Evolutionary conservation across 768 basidiomycete genomes (phyloP), one percentile per base, ranked within the genome.

Genomic region (Boletus reticuloceps): DNA sequence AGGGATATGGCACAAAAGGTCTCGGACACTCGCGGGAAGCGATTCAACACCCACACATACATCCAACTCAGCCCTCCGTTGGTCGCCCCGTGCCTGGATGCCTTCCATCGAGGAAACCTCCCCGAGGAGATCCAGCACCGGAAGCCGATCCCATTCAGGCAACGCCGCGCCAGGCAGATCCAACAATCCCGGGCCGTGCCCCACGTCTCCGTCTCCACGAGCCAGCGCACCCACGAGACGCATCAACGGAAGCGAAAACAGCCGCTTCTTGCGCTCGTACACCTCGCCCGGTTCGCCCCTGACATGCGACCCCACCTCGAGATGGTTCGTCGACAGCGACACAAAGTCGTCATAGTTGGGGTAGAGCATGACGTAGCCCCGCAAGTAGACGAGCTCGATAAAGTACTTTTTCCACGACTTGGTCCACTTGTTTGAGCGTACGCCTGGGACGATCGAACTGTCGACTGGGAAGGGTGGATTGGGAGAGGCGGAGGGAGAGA

Each of bases 341-440:
- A 77, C 67, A 62, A 84, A 91, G 42, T 75, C 77, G 40, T 75
- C 78, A 65, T 82, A 94, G 72, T 94, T 94, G 12, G 92, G 91
- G 65, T 94, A 94, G 31, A 94, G 81, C 92, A 94, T 94, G 49
- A 84, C 82, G 70, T 91, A 91, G 4, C 91, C 90, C 6, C 85
- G 83, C 14, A 94, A 78, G 69, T 85, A 90, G 40, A 82, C 84
- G 51, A 94, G 77, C 69, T 94, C 92, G 70, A 93, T 93, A 68
- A 93, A 91, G 71, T 86, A 93, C 58, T 85, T 86, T 70, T 94
- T 94, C 92, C 92, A 94, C 8, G 89, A 91, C 47, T 79, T 79
- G 14, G 79, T 77, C 93, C 92, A 94, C 32, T 76, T 72, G 74
- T 90, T 94, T 32, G 90, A 93, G 42, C 91, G 85, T 20, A 91